Percentiles rank a stretch among this genome's conserved stretches.
phyloP scores from a whole-genome alignment of 2,329 filamentous ascomycete species.

The Mycosphaerella arachidis region DNA sequence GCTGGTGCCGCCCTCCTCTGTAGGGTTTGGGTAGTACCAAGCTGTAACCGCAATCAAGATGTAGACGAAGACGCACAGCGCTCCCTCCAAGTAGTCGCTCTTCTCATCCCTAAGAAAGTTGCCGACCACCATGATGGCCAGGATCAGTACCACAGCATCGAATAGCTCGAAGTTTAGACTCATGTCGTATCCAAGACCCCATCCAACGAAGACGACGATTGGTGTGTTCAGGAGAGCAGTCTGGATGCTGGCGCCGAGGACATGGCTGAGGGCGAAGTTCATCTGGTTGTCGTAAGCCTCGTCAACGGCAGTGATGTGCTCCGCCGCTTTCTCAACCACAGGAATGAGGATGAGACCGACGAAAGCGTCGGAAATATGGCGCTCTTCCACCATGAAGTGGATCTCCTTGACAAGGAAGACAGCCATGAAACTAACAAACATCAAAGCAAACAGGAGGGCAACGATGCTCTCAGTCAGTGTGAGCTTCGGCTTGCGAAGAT shows the following conservation, averaged over 20 bases:
- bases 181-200: conserved; percentile 59
- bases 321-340: conserved; percentile 78
- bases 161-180: conserved; percentile 83
- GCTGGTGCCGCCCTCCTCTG: not conserved
- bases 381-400: conserved; percentile 51
- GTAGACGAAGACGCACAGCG: conserved; percentile 68
- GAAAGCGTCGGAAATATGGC: conserved; percentile 53
- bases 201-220: conserved; percentile 76
- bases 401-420: conserved; percentile 74
- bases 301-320: conserved; percentile 78
- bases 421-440: conserved; percentile 69
- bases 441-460: conserved; percentile 60
- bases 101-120: conserved; percentile 84
- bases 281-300: conserved; percentile 74
- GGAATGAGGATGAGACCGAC: conserved; percentile 72
- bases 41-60: conserved; percentile 58
- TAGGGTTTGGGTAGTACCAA: conserved; percentile 54
- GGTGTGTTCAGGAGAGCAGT: conserved; percentile 86
- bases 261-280: conserved; percentile 80
- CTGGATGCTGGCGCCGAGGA: conserved; percentile 81
- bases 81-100: conserved; percentile 85
- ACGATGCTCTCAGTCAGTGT: conserved; percentile 69
- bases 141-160: conserved; percentile 73
- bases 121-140: conserved; percentile 65
- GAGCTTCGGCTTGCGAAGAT: conserved; percentile 61